Conservation (phyloP, 2,329 filamentous ascomycete genomes). For the Ophiosphaerella herpotricha region DNA sequence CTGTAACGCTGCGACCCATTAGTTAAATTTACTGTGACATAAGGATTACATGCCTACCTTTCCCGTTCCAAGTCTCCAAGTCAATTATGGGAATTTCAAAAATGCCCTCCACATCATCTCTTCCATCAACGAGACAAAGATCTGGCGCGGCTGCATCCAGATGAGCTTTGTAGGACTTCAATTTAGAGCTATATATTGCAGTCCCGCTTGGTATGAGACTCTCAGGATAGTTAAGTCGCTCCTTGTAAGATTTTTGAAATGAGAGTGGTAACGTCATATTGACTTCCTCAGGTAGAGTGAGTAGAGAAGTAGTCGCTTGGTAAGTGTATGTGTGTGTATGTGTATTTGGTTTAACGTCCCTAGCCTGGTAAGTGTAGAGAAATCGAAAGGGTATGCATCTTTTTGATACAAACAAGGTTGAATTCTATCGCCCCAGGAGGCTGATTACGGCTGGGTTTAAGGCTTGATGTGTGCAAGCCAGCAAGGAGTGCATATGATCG, state of each 20-base stretch:
- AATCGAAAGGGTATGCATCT: not conserved
- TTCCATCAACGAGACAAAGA: slow-evolving; percentile 11
- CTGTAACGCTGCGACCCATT: not conserved
- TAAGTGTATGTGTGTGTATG: too few species aligned
- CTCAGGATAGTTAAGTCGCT: slow-evolving; percentile 13
- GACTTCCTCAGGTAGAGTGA: not conserved
- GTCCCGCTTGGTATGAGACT: slow-evolving; percentile 14
- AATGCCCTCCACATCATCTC: slow-evolving; percentile 7
- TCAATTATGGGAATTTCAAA: slow-evolving; percentile 22
- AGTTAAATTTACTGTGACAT: not conserved
- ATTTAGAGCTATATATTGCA: slow-evolving; percentile 12
- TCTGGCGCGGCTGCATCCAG: slow-evolving; percentile 12
- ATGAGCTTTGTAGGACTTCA: slow-evolving; percentile 13
- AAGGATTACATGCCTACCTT: slow-evolving; percentile 2
- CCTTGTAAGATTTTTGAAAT: slow-evolving; percentile 11
- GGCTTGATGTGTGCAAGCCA: not conserved
- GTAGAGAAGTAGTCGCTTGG: not conserved
- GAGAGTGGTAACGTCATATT: slow-evolving; percentile 3
- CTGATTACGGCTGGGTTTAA: slow-evolving; percentile 6
- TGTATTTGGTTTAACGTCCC: too few species aligned
- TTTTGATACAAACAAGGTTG: slow-evolving; percentile 2
- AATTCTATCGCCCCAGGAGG: slow-evolving; percentile 1
- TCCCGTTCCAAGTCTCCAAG: slow-evolving; percentile 9
- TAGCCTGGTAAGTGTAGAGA: not conserved
- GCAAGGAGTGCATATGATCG: not conserved